These are phyloP conservation scores for Trichothecium roseum DNA, from an alignment of 2,329 filamentous ascomycete genomes.

Conservation along the genomic window DNA sequence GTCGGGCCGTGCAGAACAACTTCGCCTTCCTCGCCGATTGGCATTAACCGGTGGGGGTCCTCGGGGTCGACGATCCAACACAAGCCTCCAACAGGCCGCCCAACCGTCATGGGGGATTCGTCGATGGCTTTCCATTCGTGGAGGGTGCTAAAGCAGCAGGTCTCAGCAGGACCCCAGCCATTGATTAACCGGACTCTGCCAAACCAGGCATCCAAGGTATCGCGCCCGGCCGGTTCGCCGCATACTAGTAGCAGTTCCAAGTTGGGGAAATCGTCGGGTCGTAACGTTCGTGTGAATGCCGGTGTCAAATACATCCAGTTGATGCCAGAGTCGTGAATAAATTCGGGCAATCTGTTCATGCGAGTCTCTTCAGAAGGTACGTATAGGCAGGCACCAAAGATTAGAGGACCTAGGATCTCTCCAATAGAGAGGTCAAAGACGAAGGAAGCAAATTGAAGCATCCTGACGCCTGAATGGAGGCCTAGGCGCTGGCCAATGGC, in stretches of 20 bases:
- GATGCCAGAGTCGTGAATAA: conserved; percentile 4
- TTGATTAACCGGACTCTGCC: conserved; percentile 3
- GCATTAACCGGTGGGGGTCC: conserved; percentile 3
- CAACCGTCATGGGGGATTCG: conserved; percentile 1
- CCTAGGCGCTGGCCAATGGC: background rate
- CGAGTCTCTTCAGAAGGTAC: conserved; percentile 7
- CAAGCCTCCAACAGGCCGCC: background rate
- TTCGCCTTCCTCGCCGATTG: conserved; percentile 3
- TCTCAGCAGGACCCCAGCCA: conserved; percentile 7
- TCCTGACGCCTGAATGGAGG: background rate
- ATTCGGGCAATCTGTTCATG: conserved; percentile 6
- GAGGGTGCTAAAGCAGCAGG: conserved; percentile 4
- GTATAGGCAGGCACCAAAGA: conserved; percentile 3
- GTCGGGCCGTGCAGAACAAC: conserved; percentile 5
- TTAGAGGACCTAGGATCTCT: conserved; percentile 6
- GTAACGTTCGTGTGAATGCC: background rate
- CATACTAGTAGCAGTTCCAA: conserved; percentile 3
- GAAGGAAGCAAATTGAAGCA: conserved; percentile 7
- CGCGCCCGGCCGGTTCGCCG: conserved; percentile 4
- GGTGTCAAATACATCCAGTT: conserved; percentile 4
- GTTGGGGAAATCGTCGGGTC: conserved; percentile 2
- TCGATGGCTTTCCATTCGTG: background rate
- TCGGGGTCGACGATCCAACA: conserved; percentile 5
- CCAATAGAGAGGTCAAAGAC: conserved; percentile 8
- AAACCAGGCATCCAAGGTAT: conserved; percentile 6